phyloP scores from a whole-genome alignment of 495 filamentous ascomycete genomes.

The Penicillium flavigenum region DNA sequence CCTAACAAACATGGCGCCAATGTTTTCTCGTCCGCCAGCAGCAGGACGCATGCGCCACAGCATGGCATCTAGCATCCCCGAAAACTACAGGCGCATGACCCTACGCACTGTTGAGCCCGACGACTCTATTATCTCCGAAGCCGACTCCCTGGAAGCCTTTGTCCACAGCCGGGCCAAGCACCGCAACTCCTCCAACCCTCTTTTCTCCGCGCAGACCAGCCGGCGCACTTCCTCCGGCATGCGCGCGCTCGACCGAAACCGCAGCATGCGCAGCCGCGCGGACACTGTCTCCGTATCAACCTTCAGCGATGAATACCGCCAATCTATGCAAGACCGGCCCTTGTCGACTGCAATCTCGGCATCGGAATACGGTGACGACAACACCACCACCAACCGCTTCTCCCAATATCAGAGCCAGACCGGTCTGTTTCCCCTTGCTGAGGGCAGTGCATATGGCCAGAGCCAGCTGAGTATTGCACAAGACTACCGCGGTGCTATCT shows the following conservation, averaged over 20 bases:
- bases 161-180: constrained; percentile 45
- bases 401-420: constrained; percentile 31
- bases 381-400: constrained; percentile 27
- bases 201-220: constrained; percentile 42
- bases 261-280: constrained; percentile 40
- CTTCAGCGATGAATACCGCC: constrained; percentile 38
- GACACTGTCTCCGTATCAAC: constrained; percentile 41
- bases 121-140: constrained; percentile 39
- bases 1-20: constrained; percentile 36
- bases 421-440: constrained; percentile 28
- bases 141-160: constrained; percentile 47
- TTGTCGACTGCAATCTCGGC: constrained; percentile 41
- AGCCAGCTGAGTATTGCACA: constrained; percentile 45
- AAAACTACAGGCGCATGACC: constrained; percentile 37
- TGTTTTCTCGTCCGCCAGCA: constrained; percentile 43
- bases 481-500: constrained; percentile 43
- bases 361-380: constrained; percentile 44
- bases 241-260: constrained; percentile 39
- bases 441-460: constrained; percentile 27
- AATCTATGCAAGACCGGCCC: constrained; percentile 37
- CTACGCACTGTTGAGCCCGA: constrained; percentile 38
- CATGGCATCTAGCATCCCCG: constrained; percentile 30
- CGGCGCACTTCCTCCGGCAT: constrained; percentile 38
- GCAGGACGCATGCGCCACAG: constrained; percentile 31
- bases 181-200: constrained; percentile 46